Percentiles rank a stretch among this genome's conserved stretches.
phyloP scores from a whole-genome alignment of 768 basidiomycete species.

The Naganishia friedmannii region DNA sequence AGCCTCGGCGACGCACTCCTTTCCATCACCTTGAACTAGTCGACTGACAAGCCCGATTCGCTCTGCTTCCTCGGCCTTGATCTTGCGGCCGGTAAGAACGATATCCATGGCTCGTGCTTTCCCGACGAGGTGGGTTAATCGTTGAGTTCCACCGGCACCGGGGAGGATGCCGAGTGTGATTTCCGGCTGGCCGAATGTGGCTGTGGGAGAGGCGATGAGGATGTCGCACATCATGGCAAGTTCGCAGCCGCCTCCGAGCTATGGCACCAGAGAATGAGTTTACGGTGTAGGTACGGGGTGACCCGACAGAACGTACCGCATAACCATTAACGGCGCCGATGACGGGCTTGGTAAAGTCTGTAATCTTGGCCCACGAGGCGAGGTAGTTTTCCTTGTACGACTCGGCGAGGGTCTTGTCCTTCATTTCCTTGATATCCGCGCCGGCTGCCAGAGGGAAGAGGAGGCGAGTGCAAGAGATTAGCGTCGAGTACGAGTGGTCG shows the following conservation, averaged over 20 bases:
- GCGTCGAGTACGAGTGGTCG: too few relatives aligned
- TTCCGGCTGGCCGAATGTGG: constrained; percentile 92
- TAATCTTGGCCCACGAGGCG: constrained; percentile 70
- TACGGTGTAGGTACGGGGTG: too few relatives aligned
- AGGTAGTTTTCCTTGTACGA: constrained; percentile 83
- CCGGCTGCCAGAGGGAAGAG: constrained; percentile 62
- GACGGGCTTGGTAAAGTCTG: constrained; percentile 78
- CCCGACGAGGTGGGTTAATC: constrained; percentile 77
- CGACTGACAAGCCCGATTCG: constrained; percentile 82
- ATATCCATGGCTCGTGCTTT: constrained; percentile 95
- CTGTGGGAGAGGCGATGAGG: constrained; percentile 82
- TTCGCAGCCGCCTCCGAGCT: constrained; percentile 97
- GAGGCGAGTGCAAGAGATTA: neutral
- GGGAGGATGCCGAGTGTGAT: constrained; percentile 94
- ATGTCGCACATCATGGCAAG: constrained; percentile 88
- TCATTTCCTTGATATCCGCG: constrained; percentile 99
- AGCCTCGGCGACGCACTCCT: constrained; percentile 83
- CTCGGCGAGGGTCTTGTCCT: constrained; percentile 85
- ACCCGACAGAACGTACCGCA: constrained; percentile 58
- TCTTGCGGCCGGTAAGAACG: constrained; percentile 77
- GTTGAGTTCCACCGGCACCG: constrained; percentile 89
- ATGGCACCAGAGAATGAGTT: too few relatives aligned
- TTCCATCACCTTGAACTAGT: constrained; percentile 66
- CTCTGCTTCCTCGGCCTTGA: constrained; percentile 77
- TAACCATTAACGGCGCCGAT: constrained; percentile 95